phyloP scores from a whole-genome alignment of 2,329 filamentous ascomycete species.

The Hirsutella thompsonii region DNA sequence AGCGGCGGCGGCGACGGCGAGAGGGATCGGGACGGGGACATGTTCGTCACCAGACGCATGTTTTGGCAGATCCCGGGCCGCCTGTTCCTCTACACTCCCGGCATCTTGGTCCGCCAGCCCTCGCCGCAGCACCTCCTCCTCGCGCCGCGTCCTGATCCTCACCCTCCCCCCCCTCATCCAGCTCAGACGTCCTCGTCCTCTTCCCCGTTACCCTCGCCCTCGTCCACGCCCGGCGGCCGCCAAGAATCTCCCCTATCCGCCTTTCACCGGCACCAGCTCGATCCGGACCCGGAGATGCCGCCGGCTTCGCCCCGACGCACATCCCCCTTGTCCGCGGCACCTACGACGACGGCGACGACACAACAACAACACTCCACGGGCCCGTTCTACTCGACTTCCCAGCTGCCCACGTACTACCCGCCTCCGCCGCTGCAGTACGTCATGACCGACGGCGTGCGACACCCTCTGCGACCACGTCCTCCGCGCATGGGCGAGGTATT shows the following conservation, averaged over 20 bases:
- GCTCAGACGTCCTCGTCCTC: too few species aligned
- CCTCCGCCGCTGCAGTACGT: constrained; percentile 72
- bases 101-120: constrained; percentile 12
- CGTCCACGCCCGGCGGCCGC: constrained; percentile 35
- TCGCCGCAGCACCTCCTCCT: too few species aligned
- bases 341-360: too few species aligned
- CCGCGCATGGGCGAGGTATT: constrained; percentile 84
- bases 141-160: too few species aligned
- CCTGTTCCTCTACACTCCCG: constrained; percentile 68
- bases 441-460: constrained; percentile 64
- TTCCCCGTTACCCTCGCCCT: too few species aligned
- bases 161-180: too few species aligned
- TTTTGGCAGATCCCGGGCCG: constrained; percentile 91
- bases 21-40: constrained; percentile 52
- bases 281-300: too few species aligned
- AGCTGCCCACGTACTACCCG: constrained; percentile 84
- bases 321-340: too few species aligned
- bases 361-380: too few species aligned
- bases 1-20: constrained; percentile 34
- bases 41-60: constrained; percentile 68
- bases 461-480: constrained; percentile 79
- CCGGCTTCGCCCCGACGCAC: too few species aligned
- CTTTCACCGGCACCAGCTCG: too few species aligned
- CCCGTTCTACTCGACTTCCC: constrained; percentile 71
- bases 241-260: too few species aligned